Evolutionary conservation across 176 grass and related monocot genomes (phyloP).

Genomic region (Zoysia pacifica): DNA sequence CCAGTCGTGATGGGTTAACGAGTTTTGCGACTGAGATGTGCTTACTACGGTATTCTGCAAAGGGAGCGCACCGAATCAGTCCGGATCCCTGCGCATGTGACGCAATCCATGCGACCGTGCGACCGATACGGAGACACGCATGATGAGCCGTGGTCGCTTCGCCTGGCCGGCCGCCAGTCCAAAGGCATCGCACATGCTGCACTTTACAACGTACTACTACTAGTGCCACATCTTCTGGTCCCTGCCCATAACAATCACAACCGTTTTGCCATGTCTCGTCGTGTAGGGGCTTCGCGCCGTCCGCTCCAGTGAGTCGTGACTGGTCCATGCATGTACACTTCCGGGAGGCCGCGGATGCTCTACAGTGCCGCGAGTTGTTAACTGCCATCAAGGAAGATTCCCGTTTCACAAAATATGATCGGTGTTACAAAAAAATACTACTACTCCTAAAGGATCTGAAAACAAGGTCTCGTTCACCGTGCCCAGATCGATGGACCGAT

Average conservation of each 20-base stretch:
- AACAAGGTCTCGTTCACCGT: not conserved
- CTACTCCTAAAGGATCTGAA: too few species aligned
- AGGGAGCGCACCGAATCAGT: not conserved
- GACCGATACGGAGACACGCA: constrained; percentile 23
- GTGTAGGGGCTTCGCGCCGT: not conserved
- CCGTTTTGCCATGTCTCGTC: not conserved
- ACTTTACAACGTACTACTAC: too few species aligned
- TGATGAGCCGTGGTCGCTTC: constrained; percentile 22
- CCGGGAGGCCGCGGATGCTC: not conserved
- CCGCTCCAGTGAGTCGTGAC: too few species aligned
- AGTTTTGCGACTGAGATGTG: too few species aligned
- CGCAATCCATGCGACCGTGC: constrained; percentile 24
- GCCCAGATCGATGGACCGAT: not conserved
- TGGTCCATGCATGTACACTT: too few species aligned
- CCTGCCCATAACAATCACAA: not conserved
- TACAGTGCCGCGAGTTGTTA: not conserved
- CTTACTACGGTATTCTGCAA: too few species aligned
- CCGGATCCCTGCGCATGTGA: not conserved
- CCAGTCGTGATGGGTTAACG: too few species aligned
- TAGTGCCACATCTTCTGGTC: not conserved
- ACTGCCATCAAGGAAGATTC: not conserved
- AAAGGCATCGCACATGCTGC: constrained; percentile 25
- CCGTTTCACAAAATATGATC: not conserved
- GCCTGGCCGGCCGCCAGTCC: not conserved
- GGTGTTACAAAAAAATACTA: not conserved